These are phyloP conservation scores for Knoxdaviesia proteae DNA, from an alignment of 2,329 filamentous ascomycete species.

Conservation along the genomic window DNA sequence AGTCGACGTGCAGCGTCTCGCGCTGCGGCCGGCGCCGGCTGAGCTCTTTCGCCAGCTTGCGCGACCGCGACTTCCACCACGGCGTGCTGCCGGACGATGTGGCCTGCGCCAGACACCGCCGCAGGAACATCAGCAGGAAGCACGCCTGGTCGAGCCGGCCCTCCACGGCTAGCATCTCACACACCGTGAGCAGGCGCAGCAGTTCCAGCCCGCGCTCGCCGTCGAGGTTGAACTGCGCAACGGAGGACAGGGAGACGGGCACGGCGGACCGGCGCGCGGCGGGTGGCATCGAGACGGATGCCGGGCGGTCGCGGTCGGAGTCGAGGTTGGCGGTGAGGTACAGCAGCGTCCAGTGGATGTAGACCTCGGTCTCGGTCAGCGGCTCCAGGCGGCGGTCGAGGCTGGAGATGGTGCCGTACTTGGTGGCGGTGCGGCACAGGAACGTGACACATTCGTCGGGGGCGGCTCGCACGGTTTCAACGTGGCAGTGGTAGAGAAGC, in stretches of 20 bases:
- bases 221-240: background rate
- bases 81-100: background rate
- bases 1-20: slow-evolving; percentile 3
- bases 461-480: background rate
- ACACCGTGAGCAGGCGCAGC: slow-evolving; percentile 4
- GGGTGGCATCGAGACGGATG: background rate
- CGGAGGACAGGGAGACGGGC: background rate
- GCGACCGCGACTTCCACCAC: slow-evolving; percentile 4
- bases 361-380: slow-evolving; percentile 5
- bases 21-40: slow-evolving; percentile 1
- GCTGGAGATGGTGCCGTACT: slow-evolving; percentile 4
- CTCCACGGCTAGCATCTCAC: slow-evolving; percentile 5
- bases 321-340: slow-evolving; percentile 4
- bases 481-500: slow-evolving; percentile 5
- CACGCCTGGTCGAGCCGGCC: slow-evolving; percentile 5
- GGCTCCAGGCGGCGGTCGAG: slow-evolving; percentile 5
- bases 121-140: slow-evolving; percentile 4
- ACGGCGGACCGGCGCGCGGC: background rate
- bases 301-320: too few species aligned
- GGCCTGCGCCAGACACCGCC: background rate
- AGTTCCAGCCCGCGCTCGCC: slow-evolving; percentile 3
- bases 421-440: slow-evolving; percentile 1
- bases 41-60: slow-evolving; percentile 3
- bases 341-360: slow-evolving; percentile 3
- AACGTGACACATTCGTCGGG: slow-evolving; percentile 4